Base-by-base conservation (phyloP, 306 rosid species). In the Oxytropis ochrocephala region DNA sequence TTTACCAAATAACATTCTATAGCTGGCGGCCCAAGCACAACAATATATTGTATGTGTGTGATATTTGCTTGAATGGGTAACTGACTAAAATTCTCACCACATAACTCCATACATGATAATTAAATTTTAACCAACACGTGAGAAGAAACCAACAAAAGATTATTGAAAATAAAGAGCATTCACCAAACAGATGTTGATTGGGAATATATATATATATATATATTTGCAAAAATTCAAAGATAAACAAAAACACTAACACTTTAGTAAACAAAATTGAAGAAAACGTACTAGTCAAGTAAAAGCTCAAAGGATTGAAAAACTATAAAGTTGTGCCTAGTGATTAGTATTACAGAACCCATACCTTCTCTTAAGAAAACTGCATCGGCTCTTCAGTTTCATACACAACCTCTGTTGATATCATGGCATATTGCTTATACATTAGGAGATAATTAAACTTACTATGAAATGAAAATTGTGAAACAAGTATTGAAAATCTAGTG, bases 391-490 rank as follows among this genome's bases (percentile, higher is more conserved):
- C 77, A 64, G 78, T 64, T 64, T 64, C 69, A 59, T 70, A 38
- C 13, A 76, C 38, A 64, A 77, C 74, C 52, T 94, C 97, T 94
- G 97, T 81, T 80, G 83, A 85, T 48, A 77, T 36, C 57, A 79
- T 17, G 48, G 49, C 24, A 67, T 73, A 73, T 78, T 53, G 67
- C 2, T 44, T 47, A 74, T 76, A 38, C 49, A 42, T 74, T 27
- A 74, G 61, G 73, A 69, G 68, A 43, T 54, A 10, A 61, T 16
- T 7, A 72, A 62, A 46, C 17, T 61, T 57, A 36, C 66, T 12
- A 33, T 29, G 47, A 72, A 57, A 56, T 44, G 12, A 48, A 56
- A 65, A 44, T 11, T 36, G 30, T 62, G 48, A 76, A 50, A 29
- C 43, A 72, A 24, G 29, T 24, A 24, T 24, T 24, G 29, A 24